Base-by-base conservation (phyloP, 108 stramenopile species). In the Mayamaea pseudoterrestris region DNA sequence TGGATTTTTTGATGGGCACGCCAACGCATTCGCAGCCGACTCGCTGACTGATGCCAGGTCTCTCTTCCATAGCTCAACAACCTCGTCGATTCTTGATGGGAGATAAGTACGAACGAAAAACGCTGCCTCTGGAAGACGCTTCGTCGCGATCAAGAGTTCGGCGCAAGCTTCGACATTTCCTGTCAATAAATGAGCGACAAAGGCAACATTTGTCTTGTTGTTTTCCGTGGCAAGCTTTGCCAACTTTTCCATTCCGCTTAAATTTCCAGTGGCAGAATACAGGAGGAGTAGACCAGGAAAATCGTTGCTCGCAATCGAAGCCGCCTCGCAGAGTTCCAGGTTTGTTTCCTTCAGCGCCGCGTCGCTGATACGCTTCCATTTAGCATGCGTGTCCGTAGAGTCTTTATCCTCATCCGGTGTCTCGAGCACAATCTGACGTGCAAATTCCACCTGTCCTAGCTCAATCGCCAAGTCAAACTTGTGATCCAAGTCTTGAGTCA, bases 341-440 rank as follows among this genome's bases (percentile, higher is more conserved):
- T 99, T 94, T 48, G 76, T 90, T 41, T 76, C 81, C 56, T 74
- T 71, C 29, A 99, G 80, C 13, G 98, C 98, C 16, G 96, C 83
- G 72, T 99, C 98, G 30, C 90, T 91, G 25, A 99, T 78, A 29
- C 87, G 89, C 58, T 95, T 94, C 98, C 98, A 99, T 53, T 96
- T 94, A n/a, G 78, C 59, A 68, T 90, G 73, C 13, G 91, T 83
- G 32, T 99, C 98, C 0, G 88, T 93, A 25, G 77, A 81, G 58
- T 95, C 92, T 47, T 76, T 84, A 20, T 90, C 88, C 35, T 89
- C 83, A 0, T 69, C 76, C 7, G 89, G 82, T 40, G 82, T 88
- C 43, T 79, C 83, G 18, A 64, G 55, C 55, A 96, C 70, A 32
- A 97, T 77, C 27, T 65, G 53, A 32, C 80, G 79, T 0, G 95